These are phyloP conservation scores for Hylodesmum podocarpum DNA, from an alignment of 306 rosid species.

Conservation along the genomic window DNA sequence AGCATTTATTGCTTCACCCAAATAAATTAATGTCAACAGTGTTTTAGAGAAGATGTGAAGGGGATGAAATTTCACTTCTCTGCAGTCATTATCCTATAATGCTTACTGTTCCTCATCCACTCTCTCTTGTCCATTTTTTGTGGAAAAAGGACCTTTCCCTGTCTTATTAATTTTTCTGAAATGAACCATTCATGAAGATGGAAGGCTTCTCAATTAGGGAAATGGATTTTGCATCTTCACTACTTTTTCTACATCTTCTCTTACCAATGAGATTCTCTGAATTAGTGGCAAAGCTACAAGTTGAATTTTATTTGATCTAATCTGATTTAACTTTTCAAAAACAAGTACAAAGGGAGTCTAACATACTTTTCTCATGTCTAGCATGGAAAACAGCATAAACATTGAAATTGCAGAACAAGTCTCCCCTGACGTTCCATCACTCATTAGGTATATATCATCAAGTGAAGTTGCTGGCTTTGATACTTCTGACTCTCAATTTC, in stretches of 20 bases:
- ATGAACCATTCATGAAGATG: background rate
- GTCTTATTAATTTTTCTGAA: background rate
- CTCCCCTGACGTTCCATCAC: slow-evolving; percentile 53
- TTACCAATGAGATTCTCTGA: background rate
- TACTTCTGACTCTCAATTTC: slow-evolving; percentile 29
- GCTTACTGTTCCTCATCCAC: background rate
- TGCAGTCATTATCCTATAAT: slow-evolving; percentile 4
- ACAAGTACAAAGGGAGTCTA: background rate
- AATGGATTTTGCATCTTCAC: background rate
- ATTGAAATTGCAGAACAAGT: slow-evolving; percentile 25
- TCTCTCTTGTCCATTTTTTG: background rate
- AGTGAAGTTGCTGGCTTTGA: slow-evolving; percentile 58
- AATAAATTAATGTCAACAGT: background rate
- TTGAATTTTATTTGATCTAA: background rate
- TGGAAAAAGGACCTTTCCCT: background rate
- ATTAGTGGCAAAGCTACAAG: background rate
- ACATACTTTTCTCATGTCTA: slow-evolving; percentile 31
- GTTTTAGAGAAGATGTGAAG: background rate
- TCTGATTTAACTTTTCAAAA: background rate
- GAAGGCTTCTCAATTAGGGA: background rate
- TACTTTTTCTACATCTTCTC: background rate
- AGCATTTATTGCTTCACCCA: slow-evolving; percentile 21
- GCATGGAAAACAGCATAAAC: slow-evolving; percentile 40
- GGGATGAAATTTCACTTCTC: background rate
- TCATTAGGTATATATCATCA: slow-evolving; percentile 53